Evolutionary conservation across 768 basidiomycete genomes (phyloP), one percentile per base, ranked within the genome.

Genomic region (Candolleomyces aberdarensis): DNA sequence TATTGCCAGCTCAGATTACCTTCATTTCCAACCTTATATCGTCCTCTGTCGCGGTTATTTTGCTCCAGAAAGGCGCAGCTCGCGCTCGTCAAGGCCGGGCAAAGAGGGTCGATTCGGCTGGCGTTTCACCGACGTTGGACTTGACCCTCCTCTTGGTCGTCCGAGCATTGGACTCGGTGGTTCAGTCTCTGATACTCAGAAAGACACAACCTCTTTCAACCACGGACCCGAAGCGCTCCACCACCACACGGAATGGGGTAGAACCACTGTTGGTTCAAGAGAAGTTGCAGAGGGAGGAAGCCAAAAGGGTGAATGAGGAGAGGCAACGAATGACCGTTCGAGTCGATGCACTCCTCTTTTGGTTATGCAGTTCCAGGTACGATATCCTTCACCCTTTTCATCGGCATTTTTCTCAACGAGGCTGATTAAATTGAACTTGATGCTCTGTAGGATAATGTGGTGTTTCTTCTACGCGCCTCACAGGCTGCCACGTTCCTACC

Each of bases 391-490:
- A 52, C 43, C 29, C n/a, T 40, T 40, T 41, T 8, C n/a, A 15
- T 3, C 1, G 8, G 40, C 11, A 36, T 11, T 11, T 6, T 3
- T 36, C 11, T 11, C 36, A 36, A 8, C 5, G 36, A 36, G 11
- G 36, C 44, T 51, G 6, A 4, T 57, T 13, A 47, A 58, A 31
- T 51, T 57, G 44, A 41, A 43, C 61, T n/a, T 52, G 10, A 58
- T 17, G 26, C 26, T 47, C 58, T 20, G 47, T 68, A 92, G 91
- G 67, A 91, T 92, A 57, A 92, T 92, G 89, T 92, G 91, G 91
- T 92, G 91, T 66, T 93, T 89, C 72, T 87, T 91, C 69, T 92
- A 93, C 66, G 78, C 87, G 67, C 89, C 91, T 4, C 76, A 83
- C 63, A 86, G 85, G 57, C 80, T 88, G 32, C 85, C 85, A 32